phyloP scores from a whole-genome alignment of 2,329 filamentous ascomycete genomes.

The Fusarium kyushuense region DNA sequence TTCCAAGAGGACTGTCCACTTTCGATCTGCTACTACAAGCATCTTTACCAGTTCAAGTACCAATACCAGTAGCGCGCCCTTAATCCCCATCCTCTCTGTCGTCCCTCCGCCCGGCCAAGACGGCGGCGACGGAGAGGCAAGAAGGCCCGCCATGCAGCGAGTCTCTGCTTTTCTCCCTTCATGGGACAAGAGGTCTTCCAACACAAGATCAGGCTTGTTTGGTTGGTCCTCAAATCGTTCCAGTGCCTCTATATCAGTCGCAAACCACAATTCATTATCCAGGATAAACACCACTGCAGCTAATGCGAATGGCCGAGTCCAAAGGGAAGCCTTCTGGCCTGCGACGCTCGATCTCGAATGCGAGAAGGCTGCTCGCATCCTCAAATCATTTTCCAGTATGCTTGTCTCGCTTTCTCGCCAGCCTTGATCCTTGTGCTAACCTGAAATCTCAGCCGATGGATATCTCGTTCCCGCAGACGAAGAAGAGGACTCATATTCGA shows the following conservation, averaged over 20 bases:
- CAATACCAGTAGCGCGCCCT: slow-evolving; percentile 51
- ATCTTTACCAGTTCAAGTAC: slow-evolving; percentile 30
- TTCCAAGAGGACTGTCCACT: slow-evolving; percentile 37
- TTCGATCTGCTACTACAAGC: slow-evolving; percentile 26
- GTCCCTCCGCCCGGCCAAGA: slow-evolving; percentile 50
- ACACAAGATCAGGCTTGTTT: slow-evolving; percentile 53
- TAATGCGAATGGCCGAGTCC: slow-evolving; percentile 50
- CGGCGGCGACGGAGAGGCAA: slow-evolving; percentile 53
- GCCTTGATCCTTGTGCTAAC: slow-evolving; percentile 36
- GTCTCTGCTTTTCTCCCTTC: slow-evolving; percentile 59
- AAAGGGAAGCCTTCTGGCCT: slow-evolving; percentile 82
- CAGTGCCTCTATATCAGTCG: slow-evolving; percentile 51
- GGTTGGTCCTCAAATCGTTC: slow-evolving; percentile 62
- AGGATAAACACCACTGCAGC: slow-evolving; percentile 54
- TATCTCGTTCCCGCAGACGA: slow-evolving; percentile 63
- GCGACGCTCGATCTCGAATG: slow-evolving; percentile 87
- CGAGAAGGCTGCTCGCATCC: slow-evolving; percentile 89
- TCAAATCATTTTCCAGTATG: slow-evolving; percentile 89
- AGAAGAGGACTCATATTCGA: slow-evolving; percentile 49
- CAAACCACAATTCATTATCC: slow-evolving; percentile 44
- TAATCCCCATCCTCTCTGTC: slow-evolving; percentile 49
- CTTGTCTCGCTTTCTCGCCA: slow-evolving; percentile 1
- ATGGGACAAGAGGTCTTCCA: slow-evolving; percentile 59
- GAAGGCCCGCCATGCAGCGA: slow-evolving; percentile 57
- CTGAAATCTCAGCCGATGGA: slow-evolving; percentile 61